phyloP scores from a whole-genome alignment of 345 rosid genomes.

The Sonneratia alba region DNA sequence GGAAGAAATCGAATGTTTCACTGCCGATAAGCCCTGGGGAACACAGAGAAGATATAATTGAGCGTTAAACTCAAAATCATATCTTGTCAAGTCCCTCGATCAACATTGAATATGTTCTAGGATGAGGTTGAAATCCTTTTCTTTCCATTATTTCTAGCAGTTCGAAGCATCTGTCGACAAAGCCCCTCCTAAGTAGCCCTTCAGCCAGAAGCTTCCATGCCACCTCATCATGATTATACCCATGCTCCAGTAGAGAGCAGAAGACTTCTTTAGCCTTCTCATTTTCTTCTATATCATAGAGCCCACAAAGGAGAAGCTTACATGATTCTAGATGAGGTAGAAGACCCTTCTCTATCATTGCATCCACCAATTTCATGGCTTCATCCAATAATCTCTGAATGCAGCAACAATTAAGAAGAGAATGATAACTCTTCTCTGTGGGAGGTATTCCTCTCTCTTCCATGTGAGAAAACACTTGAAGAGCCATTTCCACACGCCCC shows the following conservation, averaged over 20 bases:
- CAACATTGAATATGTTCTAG: slow-evolving; percentile 52
- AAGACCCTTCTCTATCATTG: slow-evolving; percentile 51
- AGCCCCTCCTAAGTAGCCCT: slow-evolving; percentile 60
- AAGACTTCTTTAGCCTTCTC: slow-evolving; percentile 50
- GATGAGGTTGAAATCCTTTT: slow-evolving; percentile 47
- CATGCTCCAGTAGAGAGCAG: slow-evolving; percentile 38
- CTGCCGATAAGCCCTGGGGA: neutral
- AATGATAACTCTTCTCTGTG: slow-evolving; percentile 40
- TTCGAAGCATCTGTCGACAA: slow-evolving; percentile 45
- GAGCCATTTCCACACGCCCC: slow-evolving; percentile 38
- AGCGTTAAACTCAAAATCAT: neutral
- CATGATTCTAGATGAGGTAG: slow-evolving; percentile 62
- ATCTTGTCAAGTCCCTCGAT: slow-evolving; percentile 43
- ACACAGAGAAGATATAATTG: neutral
- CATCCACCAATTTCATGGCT: slow-evolving; percentile 42
- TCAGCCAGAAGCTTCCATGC: slow-evolving; percentile 81
- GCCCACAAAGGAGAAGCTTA: slow-evolving; percentile 52
- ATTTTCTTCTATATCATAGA: slow-evolving; percentile 40
- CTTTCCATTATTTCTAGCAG: slow-evolving; percentile 56
- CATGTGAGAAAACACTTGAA: slow-evolving; percentile 45
- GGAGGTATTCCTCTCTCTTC: slow-evolving; percentile 43
- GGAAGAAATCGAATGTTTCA: neutral
- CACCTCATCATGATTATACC: slow-evolving; percentile 64
- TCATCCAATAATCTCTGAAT: slow-evolving; percentile 32
- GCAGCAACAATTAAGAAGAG: slow-evolving; percentile 61